Evolutionary conservation across 805 yeast species (phyloP), one percentile per base, ranked within the genome.

Genomic region (Pichia pseudocactophila): DNA sequence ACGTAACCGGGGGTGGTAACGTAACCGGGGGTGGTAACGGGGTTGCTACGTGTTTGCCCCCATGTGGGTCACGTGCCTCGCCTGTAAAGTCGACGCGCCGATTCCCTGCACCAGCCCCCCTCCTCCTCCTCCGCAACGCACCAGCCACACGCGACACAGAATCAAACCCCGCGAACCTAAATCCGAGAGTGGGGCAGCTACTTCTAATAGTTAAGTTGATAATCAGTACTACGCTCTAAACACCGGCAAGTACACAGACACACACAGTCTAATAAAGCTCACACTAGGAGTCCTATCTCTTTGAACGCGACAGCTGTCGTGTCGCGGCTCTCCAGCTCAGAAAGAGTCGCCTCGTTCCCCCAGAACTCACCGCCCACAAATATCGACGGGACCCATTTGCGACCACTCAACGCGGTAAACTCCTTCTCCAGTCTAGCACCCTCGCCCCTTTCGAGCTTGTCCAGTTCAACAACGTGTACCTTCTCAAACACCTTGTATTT

Each of bases 321-420:
- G 32, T 60, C 72, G 5, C 48, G 48, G 3, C 56, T 52, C 47
- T 65, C 68, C 54, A 66, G 59, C n/a, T 44, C 47, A 45, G 67
- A 65, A 47, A 76, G 58, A 36, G 70, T 69, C 43, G 60, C 61
- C 48, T 78, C 84, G 17, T 74, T 73, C 30, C 85, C 86, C 52
- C 78, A 73, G 47, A 62, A 68, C 49, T 72, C 60, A 19, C 82
- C 81, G 37, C 74, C 68, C 57, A 77, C 70, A 58, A 77, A 81
- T 10, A 80, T 69, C 13, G 82, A 74, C 15, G 88, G 88, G 22
- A 81, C 86, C 74, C 86, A 78, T 50, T 72, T 76, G 51, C 75
- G 69, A 8, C 80, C 80, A 5, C 80, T 65, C 19, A 78, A 58
- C 37, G 70, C 67, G 3, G 78, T 70, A 53, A 81, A 78, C 11